A percentile compares a stretch with the other conserved stretches of the same genome.
These are phyloP conservation scores for Malbranchea zuffiana DNA, from an alignment of 2,329 filamentous ascomycete genomes.

Conservation along the genomic window DNA sequence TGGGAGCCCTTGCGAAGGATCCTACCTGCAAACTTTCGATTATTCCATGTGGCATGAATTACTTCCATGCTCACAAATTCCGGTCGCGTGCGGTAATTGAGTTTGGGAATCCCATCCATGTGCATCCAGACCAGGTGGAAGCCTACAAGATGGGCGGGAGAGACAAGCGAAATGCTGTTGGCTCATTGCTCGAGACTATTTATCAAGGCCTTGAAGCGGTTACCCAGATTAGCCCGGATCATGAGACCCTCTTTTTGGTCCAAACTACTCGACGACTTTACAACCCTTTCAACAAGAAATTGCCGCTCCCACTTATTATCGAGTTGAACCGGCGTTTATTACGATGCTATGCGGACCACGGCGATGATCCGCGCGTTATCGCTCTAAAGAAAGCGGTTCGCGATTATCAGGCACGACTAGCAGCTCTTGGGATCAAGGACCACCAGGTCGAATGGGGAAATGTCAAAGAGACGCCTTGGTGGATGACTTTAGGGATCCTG, in stretches of 20 bases:
- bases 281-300: constrained; percentile 72
- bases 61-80: constrained; percentile 88
- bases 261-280: constrained; percentile 79
- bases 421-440: constrained; percentile 67
- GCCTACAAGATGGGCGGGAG: constrained; percentile 57
- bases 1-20: constrained; percentile 64
- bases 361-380: constrained; percentile 65
- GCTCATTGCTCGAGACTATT: constrained; percentile 62
- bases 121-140: constrained; percentile 61
- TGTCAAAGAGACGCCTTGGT: constrained; percentile 55
- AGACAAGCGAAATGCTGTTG: constrained; percentile 64
- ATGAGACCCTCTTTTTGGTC: constrained; percentile 75
- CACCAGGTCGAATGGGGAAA: constrained; percentile 65
- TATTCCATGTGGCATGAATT: constrained; percentile 88
- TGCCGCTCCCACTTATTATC: constrained; percentile 72
- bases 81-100: constrained; percentile 76
- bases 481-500: constrained; percentile 58
- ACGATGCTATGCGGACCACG: constrained; percentile 71
- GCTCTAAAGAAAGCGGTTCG: constrained; percentile 57
- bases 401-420: constrained; percentile 66
- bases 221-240: constrained; percentile 75
- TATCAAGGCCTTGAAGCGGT: constrained; percentile 69
- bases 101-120: constrained; percentile 68
- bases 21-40: constrained; percentile 75
- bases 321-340: constrained; percentile 74